Evolutionary conservation across 2,329 filamentous ascomycete species (phyloP), one percentile per base, ranked within the genome.

Genomic region (Fusarium praegraminearum): DNA sequence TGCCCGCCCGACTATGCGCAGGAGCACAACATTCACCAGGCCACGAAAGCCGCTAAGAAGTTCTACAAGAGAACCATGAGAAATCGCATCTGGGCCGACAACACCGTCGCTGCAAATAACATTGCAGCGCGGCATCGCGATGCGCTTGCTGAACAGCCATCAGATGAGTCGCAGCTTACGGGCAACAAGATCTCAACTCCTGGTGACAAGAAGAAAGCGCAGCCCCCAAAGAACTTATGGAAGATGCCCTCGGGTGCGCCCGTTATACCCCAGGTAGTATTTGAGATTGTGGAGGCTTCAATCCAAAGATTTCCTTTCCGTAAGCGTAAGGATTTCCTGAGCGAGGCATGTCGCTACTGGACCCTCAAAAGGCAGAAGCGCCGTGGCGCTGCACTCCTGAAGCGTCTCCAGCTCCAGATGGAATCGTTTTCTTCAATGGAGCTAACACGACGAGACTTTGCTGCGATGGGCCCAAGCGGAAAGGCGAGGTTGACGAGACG

Each of bases 351-450:
- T 82, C 94, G 93, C 73, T 99, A 98, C 80, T 99, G 96, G 96
- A 98, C 96, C 0, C 81, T 99, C 68, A 99, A 99, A 82, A 89
- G 96, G 58, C 96, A 99, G 79, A 93, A 95, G 66, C 90, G 96
- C 35, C 88, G 96, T 62, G 96, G 96, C 47, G 96, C 96, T 32
- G 93, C 96, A 6, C 84, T 99, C 57, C 86, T 99, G 63, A 98
- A 98, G 81, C 90, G 96, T 36, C 85, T 99, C 22, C 96, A 99
- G 78, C 83, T 98, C 60, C 94, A 98, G 79, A 92, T 98, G 86
- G 95, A 98, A 79, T 93, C 93, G 0, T 99, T 98, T 79, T 95
- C 95, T 9, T 97, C 94, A 1, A 97, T 98, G 91, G 96, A 99
- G 80, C 90, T 99, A 70, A 98, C 96, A 3, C 88, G 96, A 54